These are phyloP conservation scores for Claviceps pusilla DNA, from an alignment of 2,329 filamentous ascomycete genomes.

Conservation along the genomic window DNA sequence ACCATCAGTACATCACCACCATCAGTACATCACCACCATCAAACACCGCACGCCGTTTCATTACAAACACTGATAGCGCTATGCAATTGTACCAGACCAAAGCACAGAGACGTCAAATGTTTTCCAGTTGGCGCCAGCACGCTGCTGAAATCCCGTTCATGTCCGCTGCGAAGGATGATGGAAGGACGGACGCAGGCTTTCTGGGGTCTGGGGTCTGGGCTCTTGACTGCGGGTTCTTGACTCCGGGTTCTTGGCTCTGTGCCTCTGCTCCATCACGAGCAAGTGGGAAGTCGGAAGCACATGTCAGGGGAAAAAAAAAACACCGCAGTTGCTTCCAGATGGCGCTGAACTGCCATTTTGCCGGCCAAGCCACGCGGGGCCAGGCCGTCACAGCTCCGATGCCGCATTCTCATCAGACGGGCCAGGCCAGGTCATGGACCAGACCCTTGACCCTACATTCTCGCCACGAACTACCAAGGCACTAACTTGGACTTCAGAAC, in stretches of 20 bases:
- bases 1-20: neutral
- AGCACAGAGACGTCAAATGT: neutral
- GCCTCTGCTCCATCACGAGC: neutral
- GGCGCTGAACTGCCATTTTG: neutral
- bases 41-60: neutral
- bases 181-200: neutral
- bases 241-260: neutral
- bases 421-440: neutral
- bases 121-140: neutral
- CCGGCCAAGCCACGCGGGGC: neutral
- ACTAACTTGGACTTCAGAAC: neutral
- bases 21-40: neutral
- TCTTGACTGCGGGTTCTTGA: neutral
- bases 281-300: constrained; percentile 5
- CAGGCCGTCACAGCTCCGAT: constrained; percentile 1
- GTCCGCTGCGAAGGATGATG: neutral
- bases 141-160: neutral
- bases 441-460: neutral
- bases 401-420: constrained; percentile 1
- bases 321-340: constrained; percentile 5
- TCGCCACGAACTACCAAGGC: neutral
- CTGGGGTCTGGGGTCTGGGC: neutral
- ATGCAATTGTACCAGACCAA: neutral
- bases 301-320: constrained; percentile 14
- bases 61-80: neutral